These are phyloP conservation scores for Xylaria sp. DNA, from an alignment of 2,329 filamentous ascomycete species.

Conservation along the genomic window DNA sequence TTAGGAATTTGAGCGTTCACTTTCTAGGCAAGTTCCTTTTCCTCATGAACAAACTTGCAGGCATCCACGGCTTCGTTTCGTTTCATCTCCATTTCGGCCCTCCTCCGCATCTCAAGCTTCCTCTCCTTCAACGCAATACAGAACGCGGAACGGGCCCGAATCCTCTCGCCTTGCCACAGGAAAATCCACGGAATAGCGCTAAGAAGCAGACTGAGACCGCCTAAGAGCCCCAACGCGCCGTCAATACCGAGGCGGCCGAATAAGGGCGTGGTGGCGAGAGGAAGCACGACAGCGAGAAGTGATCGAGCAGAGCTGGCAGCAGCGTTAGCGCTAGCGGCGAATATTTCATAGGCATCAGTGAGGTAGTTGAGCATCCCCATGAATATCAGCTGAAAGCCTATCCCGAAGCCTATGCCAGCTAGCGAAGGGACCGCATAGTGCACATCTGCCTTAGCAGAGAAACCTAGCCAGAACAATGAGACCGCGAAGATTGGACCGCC, in stretches of 20 bases:
- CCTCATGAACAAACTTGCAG: neutral
- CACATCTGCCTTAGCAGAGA: slow-evolving; percentile 61
- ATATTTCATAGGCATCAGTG: slow-evolving; percentile 68
- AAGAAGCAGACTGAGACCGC: slow-evolving; percentile 62
- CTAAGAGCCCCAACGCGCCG: slow-evolving; percentile 65
- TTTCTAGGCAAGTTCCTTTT: slow-evolving; percentile 21
- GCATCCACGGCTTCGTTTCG: neutral
- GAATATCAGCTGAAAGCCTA: slow-evolving; percentile 72
- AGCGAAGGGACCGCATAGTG: slow-evolving; percentile 68
- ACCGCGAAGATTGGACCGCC: slow-evolving; percentile 72
- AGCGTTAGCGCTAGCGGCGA: slow-evolving; percentile 67
- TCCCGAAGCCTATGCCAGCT: slow-evolving; percentile 70
- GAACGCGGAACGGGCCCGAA: slow-evolving; percentile 69
- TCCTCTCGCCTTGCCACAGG: slow-evolving; percentile 64
- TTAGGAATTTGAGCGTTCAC: neutral
- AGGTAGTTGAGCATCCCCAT: slow-evolving; percentile 70
- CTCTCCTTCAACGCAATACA: slow-evolving; percentile 68
- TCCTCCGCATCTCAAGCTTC: slow-evolving; percentile 59
- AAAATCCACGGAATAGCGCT: slow-evolving; percentile 64
- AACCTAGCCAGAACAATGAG: slow-evolving; percentile 71
- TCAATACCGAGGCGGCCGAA: slow-evolving; percentile 59
- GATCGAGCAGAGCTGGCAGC: slow-evolving; percentile 62
- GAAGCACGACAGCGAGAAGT: slow-evolving; percentile 65
- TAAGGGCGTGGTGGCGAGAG: slow-evolving; percentile 65
- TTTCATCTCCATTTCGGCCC: slow-evolving; percentile 52